Conservation (phyloP, 495 filamentous ascomycete genomes). For the Parachaetomium inaequale region DNA sequence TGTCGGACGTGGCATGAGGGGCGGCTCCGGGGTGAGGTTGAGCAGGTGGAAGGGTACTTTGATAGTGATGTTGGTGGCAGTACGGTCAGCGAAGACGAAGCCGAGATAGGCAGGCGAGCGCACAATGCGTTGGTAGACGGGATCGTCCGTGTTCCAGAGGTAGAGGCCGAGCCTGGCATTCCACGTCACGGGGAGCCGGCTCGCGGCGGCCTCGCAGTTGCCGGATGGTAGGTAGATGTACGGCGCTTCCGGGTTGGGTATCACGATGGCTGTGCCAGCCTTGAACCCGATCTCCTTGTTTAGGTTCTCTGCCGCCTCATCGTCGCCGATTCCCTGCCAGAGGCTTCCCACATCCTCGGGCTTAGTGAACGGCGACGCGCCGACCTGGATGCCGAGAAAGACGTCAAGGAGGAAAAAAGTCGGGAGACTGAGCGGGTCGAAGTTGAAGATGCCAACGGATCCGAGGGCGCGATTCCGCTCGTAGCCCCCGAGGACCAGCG, state of each 20-base stretch:
- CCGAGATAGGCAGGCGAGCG: background rate
- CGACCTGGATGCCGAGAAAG: background rate
- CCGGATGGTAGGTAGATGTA: slow-evolving; percentile 42
- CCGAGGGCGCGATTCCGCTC: slow-evolving; percentile 7
- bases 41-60: slow-evolving; percentile 49
- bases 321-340: background rate
- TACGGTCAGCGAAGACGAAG: slow-evolving; percentile 27
- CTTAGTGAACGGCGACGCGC: background rate
- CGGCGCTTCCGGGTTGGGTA: background rate
- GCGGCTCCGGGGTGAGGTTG: slow-evolving; percentile 42
- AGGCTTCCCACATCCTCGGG: background rate
- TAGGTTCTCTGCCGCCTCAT: background rate
- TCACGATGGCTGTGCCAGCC: background rate
- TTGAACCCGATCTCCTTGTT: background rate
- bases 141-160: slow-evolving; percentile 37
- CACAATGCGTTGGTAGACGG: background rate
- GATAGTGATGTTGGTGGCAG: slow-evolving; percentile 39
- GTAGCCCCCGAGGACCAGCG: background rate
- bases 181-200: slow-evolving; percentile 43
- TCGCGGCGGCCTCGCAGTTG: slow-evolving; percentile 43
- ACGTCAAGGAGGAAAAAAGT: background rate
- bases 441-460: background rate
- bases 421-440: background rate
- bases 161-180: slow-evolving; percentile 37
- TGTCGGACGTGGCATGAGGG: background rate